Evolutionary conservation across 2,329 filamentous ascomycete genomes (phyloP).

Genomic region (Hypoxylon sp.): DNA sequence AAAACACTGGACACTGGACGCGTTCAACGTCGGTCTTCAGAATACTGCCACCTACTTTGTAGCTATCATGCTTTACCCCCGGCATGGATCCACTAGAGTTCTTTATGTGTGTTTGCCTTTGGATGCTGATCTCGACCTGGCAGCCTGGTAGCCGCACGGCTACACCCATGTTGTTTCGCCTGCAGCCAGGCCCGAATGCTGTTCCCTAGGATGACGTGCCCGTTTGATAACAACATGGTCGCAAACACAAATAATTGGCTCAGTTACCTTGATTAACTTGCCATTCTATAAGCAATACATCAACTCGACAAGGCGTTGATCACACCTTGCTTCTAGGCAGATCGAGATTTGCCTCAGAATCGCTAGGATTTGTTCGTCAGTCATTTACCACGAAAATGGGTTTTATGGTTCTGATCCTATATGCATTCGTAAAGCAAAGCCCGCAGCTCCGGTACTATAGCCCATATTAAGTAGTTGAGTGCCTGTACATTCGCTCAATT

Average conservation of each 20-base stretch:
- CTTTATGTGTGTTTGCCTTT: not conserved
- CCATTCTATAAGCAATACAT: not conserved
- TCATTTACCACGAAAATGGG: not conserved
- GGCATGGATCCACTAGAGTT: not conserved
- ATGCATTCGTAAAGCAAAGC: not conserved
- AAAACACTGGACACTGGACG: not conserved
- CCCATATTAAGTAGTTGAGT: not conserved
- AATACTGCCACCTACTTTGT: not conserved
- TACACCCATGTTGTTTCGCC: not conserved
- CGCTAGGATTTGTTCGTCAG: not conserved
- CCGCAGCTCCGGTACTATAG: not conserved
- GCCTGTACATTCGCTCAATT: not conserved
- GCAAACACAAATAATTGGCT: not conserved
- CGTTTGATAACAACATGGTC: not conserved
- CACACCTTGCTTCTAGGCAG: constrained; percentile 1
- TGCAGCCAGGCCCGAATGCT: not conserved
- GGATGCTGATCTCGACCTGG: constrained; percentile 7
- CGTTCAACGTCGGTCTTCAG: not conserved
- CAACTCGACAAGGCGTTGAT: constrained; percentile 2
- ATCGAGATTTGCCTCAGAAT: constrained; percentile 12
- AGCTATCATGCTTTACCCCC: not conserved
- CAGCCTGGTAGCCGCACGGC: not conserved
- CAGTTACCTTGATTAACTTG: not conserved
- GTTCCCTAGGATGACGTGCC: not conserved
- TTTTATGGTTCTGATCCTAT: not conserved